Evolutionary conservation across 2,329 filamentous ascomycete species (phyloP), one percentile per base, ranked within the genome.

Genomic region (Aspergillus sp.): DNA sequence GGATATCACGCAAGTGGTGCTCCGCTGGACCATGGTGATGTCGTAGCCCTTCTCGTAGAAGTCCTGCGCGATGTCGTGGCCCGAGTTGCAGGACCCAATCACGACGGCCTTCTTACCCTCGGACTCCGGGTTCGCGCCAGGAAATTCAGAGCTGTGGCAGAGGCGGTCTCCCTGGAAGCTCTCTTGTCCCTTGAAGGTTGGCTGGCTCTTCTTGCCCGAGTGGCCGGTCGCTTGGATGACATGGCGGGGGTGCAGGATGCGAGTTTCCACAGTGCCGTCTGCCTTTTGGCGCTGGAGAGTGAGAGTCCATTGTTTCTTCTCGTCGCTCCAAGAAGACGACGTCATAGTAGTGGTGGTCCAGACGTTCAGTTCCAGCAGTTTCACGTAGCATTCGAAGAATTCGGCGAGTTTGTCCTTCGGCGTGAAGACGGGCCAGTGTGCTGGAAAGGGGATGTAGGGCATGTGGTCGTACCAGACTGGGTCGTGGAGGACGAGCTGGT

Each of bases 401-500:
- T 85, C 81, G 1, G 74, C 84, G 0, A 86, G 69, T 59, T 87
- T 87, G 62, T 87, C 83, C 59, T 86, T 87, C 4, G 83, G 82
- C 0, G 83, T 85, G 62, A 85, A 88, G 13, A 84, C 69, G 3
- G 84, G 84, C 84, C 84, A 88, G 45, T 76, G 75, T 0, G 74
- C 59, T 0, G 84, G 84, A 59, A 86, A 88, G 0, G 70, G 67
- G 3, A 88, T 55, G 60, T 85, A 87, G 0, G 84, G 80, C 69
- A 85, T 68, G 57, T 74, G 71, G 44, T 70, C 67, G 47, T 68
- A 74, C 63, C 71, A 83, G 2, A 86, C 79, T 0, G 83, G 82
- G 54, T 86, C 84, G 55, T 88, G 84, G 0, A 84, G 76, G 1
- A 86, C 82, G 0, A 87, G 76, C 50, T 83, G 79, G 52, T 80